Conservation (phyloP, 164 flowering plant species). For the Buxus sempervirens region DNA sequence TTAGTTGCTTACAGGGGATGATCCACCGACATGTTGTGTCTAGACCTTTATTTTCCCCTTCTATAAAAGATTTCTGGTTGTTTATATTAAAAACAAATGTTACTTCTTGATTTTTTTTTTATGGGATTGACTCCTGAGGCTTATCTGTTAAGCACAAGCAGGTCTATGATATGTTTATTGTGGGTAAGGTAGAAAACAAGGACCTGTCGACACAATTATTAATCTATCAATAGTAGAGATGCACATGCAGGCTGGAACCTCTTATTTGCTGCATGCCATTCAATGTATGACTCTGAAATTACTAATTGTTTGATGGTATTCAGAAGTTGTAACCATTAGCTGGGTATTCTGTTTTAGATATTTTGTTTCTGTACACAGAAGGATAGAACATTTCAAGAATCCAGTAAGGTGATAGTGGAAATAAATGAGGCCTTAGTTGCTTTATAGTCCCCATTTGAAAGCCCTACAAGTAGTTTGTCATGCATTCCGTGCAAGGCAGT, state of each 20-base stretch:
- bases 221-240: not conserved
- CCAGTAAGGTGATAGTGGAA: not conserved
- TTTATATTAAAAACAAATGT: not conserved
- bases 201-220: not conserved
- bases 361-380: no score
- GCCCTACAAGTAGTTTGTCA: constrained; percentile 6
- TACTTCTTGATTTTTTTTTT: not conserved
- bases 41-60: no score
- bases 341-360: no score
- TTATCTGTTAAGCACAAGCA: not conserved
- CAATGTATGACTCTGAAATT: no score
- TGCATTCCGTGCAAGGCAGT: not conserved
- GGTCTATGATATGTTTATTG: not conserved
- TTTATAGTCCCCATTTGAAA: not conserved
- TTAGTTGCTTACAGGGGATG: no score
- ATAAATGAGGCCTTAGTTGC: not conserved
- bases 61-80: constrained; percentile 34
- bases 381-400: not conserved
- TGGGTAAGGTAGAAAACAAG: not conserved
- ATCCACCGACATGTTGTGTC: no score
- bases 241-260: not conserved
- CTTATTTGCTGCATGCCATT: no score
- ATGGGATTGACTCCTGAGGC: not conserved
- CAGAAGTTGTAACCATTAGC: no score
- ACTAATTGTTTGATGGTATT: no score